These are phyloP conservation scores for Suillus weaverae DNA, from an alignment of 768 basidiomycete species.

Conservation along the genomic window DNA sequence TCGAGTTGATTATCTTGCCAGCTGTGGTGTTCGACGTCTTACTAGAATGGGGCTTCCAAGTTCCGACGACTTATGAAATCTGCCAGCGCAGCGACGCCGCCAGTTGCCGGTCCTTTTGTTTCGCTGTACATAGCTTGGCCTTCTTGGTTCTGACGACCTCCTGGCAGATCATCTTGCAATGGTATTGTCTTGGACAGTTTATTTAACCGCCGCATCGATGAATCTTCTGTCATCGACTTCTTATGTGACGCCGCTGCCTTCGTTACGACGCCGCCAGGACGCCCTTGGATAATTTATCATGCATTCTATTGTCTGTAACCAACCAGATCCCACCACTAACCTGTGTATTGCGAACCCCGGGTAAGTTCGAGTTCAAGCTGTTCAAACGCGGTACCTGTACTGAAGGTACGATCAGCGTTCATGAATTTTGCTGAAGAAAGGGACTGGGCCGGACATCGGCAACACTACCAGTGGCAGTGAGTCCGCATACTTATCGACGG, in stretches of 20 bases:
- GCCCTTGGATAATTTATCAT: conserved; percentile 80
- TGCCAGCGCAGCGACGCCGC: conserved; percentile 83
- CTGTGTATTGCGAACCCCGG: background rate
- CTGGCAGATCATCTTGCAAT: conserved; percentile 57
- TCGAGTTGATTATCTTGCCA: conserved; percentile 57
- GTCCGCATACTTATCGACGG: background rate
- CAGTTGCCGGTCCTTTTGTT: conserved; percentile 87
- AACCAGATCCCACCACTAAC: background rate
- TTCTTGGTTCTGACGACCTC: conserved; percentile 91
- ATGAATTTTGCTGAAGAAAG: background rate
- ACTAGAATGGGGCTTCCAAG: conserved; percentile 77
- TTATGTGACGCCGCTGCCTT: conserved; percentile 95
- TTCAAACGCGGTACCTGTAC: background rate
- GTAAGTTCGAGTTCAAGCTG: background rate
- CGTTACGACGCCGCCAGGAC: conserved; percentile 95
- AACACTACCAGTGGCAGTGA: background rate
- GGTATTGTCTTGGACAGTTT: conserved; percentile 97
- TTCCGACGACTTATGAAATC: conserved; percentile 88
- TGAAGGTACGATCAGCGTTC: background rate
- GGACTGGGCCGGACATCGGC: background rate
- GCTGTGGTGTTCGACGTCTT: conserved; percentile 72
- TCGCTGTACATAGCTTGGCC: conserved; percentile 87
- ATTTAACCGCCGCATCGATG: conserved; percentile 89
- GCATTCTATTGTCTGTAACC: background rate
- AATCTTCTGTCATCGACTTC: conserved; percentile 92